Conservation (phyloP, 768 basidiomycete species). For the Naganishia friedmannii region DNA sequence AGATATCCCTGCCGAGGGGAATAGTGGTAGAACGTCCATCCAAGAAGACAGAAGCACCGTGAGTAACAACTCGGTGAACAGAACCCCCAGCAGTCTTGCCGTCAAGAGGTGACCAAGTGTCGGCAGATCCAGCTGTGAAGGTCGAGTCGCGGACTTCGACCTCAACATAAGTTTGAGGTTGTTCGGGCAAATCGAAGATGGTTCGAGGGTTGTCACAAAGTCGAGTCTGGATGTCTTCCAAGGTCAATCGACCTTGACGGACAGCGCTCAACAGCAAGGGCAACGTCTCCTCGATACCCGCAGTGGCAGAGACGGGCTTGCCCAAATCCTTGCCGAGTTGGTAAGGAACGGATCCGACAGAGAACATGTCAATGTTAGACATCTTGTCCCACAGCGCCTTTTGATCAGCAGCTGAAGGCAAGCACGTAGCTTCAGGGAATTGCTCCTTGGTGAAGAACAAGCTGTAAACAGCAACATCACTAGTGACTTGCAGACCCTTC, state of each 20-base stretch:
- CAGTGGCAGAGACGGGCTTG: slow-evolving; percentile 63
- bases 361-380: slow-evolving; percentile 81
- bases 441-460: slow-evolving; percentile 80
- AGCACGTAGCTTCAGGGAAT: slow-evolving; percentile 63
- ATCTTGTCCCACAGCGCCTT: slow-evolving; percentile 79
- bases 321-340: slow-evolving; percentile 65
- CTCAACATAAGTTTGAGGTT: slow-evolving; percentile 81
- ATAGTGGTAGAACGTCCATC: slow-evolving; percentile 68
- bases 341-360: slow-evolving; percentile 81
- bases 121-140: slow-evolving; percentile 55
- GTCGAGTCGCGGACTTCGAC: slow-evolving; percentile 73
- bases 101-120: slow-evolving; percentile 80
- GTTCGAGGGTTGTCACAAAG: slow-evolving; percentile 86
- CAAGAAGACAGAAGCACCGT: slow-evolving; percentile 81
- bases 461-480: slow-evolving; percentile 87
- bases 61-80: slow-evolving; percentile 85
- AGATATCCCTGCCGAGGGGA: slow-evolving; percentile 55
- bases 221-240: slow-evolving; percentile 76
- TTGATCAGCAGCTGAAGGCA: slow-evolving; percentile 76
- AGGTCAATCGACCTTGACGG: slow-evolving; percentile 68
- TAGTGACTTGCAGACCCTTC: slow-evolving; percentile 88
- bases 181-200: slow-evolving; percentile 88
- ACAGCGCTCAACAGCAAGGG: slow-evolving; percentile 86
- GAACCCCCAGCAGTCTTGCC: slow-evolving; percentile 64
- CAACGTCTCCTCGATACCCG: slow-evolving; percentile 82